These are phyloP conservation scores for Aureobasidium musti DNA, from an alignment of 2,329 filamentous ascomycete genomes.

Conservation along the genomic window DNA sequence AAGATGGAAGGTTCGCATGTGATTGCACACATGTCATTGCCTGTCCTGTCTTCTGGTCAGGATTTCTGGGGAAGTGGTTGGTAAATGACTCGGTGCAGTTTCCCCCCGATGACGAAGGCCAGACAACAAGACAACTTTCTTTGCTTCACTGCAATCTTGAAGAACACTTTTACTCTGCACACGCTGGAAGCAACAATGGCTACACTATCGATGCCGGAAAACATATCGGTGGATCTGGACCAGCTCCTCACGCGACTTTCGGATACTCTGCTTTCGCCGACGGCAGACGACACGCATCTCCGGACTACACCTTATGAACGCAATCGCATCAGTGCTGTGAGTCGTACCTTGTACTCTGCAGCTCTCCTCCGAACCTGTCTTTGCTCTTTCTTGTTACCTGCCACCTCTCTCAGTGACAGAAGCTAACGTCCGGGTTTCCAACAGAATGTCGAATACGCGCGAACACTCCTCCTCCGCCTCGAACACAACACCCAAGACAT, in stretches of 20 bases:
- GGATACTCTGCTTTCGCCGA: slow-evolving; percentile 61
- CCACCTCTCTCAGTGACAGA: slow-evolving; percentile 44
- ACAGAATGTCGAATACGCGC: slow-evolving; percentile 68
- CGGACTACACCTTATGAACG: slow-evolving; percentile 67
- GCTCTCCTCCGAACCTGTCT: not conserved
- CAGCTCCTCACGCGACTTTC: slow-evolving; percentile 68
- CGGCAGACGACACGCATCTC: slow-evolving; percentile 59
- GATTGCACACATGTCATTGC: not conserved
- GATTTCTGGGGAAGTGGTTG: not conserved
- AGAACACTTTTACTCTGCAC: too few relatives aligned
- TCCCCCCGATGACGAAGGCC: not conserved
- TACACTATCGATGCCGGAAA: not conserved
- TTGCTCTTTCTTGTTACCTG: not conserved
- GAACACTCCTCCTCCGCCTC: slow-evolving; percentile 66
- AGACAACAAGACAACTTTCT: slow-evolving; percentile 13
- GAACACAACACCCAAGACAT: slow-evolving; percentile 67
- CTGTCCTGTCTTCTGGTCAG: not conserved
- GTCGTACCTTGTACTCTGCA: slow-evolving; percentile 33
- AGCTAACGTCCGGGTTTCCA: not conserved
- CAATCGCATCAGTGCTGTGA: slow-evolving; percentile 58
- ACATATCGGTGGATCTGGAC: slow-evolving; percentile 54
- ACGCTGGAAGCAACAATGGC: not conserved
- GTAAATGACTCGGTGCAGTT: not conserved
- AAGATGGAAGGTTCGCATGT: not conserved
- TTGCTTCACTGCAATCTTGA: not conserved